Evolutionary conservation across 208 protist species (phyloP).

Genomic region (Trypanosoma mega): DNA sequence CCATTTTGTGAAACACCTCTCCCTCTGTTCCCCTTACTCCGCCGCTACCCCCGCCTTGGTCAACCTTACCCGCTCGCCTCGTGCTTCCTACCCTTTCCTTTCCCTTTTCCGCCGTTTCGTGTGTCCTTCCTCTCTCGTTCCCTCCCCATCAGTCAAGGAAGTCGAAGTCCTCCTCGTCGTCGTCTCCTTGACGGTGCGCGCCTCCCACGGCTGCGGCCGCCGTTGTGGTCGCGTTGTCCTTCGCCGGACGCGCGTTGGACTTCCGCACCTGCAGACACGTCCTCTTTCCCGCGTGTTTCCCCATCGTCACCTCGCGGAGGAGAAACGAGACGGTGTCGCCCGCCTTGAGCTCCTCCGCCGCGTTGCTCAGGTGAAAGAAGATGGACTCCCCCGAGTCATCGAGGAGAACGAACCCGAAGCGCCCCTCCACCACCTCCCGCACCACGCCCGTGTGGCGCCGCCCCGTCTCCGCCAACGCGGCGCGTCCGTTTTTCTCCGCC

Average conservation of each 20-base stretch:
- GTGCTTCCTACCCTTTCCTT: too few species aligned
- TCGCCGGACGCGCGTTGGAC: neutral
- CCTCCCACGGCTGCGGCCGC: too few species aligned
- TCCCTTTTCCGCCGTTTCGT: too few species aligned
- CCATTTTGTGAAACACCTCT: conserved; percentile 1
- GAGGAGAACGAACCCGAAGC: conserved; percentile 71
- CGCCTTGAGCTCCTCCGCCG: conserved; percentile 21
- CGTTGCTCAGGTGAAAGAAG: conserved; percentile 73
- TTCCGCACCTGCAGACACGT: conserved; percentile 51
- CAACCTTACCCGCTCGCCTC: too few species aligned
- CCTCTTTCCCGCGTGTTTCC: conserved; percentile 72
- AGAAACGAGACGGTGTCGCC: conserved; percentile 67
- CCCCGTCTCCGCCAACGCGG: neutral
- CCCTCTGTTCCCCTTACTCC: neutral
- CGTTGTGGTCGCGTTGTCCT: too few species aligned
- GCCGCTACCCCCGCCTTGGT: too few species aligned
- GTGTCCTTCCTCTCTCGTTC: too few species aligned
- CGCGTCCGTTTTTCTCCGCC: neutral
- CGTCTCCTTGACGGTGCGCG: conserved; percentile 1
- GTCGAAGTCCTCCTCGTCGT: conserved; percentile 49
- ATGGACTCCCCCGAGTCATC: conserved; percentile 68
- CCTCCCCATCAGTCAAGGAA: conserved; percentile 31
- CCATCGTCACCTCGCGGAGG: conserved; percentile 45
- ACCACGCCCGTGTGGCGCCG: conserved; percentile 34
- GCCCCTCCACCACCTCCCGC: conserved; percentile 37